Base-by-base conservation (phyloP, 2,329 filamentous ascomycete species). In the Ophiostoma pallidulum region DNA sequence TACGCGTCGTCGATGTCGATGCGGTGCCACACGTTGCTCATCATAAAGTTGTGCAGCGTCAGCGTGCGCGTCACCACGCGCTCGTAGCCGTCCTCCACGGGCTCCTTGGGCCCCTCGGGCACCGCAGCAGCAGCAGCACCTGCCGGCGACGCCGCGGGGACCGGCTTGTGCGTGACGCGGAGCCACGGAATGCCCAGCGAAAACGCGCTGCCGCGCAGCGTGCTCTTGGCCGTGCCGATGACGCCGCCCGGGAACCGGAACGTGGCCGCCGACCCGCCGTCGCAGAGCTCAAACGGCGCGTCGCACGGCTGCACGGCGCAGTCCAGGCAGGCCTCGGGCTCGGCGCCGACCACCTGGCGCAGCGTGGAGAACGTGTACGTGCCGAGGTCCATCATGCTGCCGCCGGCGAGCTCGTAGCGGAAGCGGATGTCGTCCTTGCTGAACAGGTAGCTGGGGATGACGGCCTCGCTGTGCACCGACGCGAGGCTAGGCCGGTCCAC, bases 171-270 rank as follows among this genome's bases (percentile, higher is more conserved):
- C 22, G 19, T 35, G 13, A 51, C 45, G 3, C 19, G 18, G 4
- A 44, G 29, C 43, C 22, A 45, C 8, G 45, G 48, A 4, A 29
- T 8, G 3, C 38, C n/a, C 4, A 38, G 13, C 2, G 10, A 9
- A 3, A 46, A 22, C 14, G 38, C 2, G 38, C 43, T 18, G 31
- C 44, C 47, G 7, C 32, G 37, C 22, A 54, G 44, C 10, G 44
- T 51, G 33, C 52, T 51, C 38, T 46, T 44, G 18, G 56, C 58
- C 14, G 62, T 60, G 2, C 58, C 67, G n/a, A 60, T 59, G 1
- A 55, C 63, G 10, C 65, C 66, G 52, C 63, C 64, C 6, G 64
- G 62, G 48, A 72, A 71, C 14, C 57, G 59, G 53, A 65, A 71
- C 22, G 56, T 59, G 10, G 62, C 62, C 32, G 57, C 52, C 53